Evolutionary conservation across 1,284 basidiomycete genomes (phyloP).

Genomic region (Ceratobasidium sp.): DNA sequence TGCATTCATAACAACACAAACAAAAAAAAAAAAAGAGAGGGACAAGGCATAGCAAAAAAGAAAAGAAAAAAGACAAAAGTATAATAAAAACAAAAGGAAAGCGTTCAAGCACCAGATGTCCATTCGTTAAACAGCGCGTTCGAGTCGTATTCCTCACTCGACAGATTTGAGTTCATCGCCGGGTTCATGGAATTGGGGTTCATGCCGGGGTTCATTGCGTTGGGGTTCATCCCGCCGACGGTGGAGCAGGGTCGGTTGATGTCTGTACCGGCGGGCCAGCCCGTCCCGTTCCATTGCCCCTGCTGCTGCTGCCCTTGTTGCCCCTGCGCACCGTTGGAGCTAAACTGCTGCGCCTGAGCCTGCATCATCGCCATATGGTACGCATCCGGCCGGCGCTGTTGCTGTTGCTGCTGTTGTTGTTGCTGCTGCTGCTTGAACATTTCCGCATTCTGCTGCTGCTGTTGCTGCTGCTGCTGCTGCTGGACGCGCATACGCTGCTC

Average conservation of each 20-base stretch:
- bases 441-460: not conserved
- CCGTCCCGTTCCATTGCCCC: not conserved
- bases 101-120: slow-evolving; percentile 17
- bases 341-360: slow-evolving; percentile 23
- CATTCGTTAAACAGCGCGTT: slow-evolving; percentile 36
- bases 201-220: slow-evolving; percentile 3
- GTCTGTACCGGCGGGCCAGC: not conserved
- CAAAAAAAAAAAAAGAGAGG: not conserved
- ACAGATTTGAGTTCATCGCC: not conserved
- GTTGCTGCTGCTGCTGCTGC: slow-evolving; percentile 19
- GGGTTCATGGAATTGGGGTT: not conserved
- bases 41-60: not conserved
- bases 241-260: not conserved
- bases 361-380: slow-evolving; percentile 33
- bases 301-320: not conserved
- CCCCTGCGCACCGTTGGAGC: not conserved
- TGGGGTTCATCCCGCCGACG: slow-evolving; percentile 8
- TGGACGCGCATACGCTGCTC: slow-evolving; percentile 17
- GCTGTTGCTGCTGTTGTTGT: not conserved
- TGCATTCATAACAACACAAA: not conserved
- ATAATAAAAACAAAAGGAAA: not conserved
- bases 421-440: slow-evolving; percentile 14
- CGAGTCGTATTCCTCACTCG: slow-evolving; percentile 19
- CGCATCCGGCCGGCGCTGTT: slow-evolving; percentile 12
- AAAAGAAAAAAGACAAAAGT: not conserved